Evolutionary conservation across 768 basidiomycete genomes (phyloP), one percentile per base, ranked within the genome.

Genomic region (Tylopilus rubrobrunneus): DNA sequence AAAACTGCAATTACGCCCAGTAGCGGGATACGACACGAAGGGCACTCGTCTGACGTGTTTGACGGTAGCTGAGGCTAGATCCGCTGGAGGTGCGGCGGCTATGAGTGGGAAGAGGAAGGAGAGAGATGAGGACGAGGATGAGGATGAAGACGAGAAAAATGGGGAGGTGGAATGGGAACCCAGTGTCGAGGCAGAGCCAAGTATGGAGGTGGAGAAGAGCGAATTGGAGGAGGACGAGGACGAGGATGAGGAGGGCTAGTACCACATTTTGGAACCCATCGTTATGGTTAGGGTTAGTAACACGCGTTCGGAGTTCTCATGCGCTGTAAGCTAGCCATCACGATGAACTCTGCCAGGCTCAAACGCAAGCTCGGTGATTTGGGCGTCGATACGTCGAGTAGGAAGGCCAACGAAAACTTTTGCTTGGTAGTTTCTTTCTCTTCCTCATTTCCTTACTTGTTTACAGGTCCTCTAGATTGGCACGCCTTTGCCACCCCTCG

Each of bases 401-500:
- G 75, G 19, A 87, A 77, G 64, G 82, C 89, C 11, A 89, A 82
- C 52, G 93, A 96, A 69, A 85, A 83, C 45, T 96, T 96, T 68
- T 93, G 90, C 65, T 72, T 90, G 71, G 91, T 92, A 60, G 46
- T 78, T 72, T 12, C 1, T 6, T 15, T 14, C 0, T 15, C 33
- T 36, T 11, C 28, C 8, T 25, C n/a, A 11, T 37, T 17, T 39
- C 12, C 47, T 25, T 29, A 15, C 46, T 25, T 27, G 10, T 47
- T 57, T 49, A 52, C 51, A n/a, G 19, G 39, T 49, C n/a, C 29
- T 55, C 39, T 29, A 96, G 88, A 92, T 96, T 69, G 96, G 96
- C 3, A 98, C 96, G 17, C 92, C 96, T 2, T 73, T 98, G 3
- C 96, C 96, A 1, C 86, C 95, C 3, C 80, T 99, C n/a, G 91